Evolutionary conservation across 345 rosid genomes (phyloP).

Genomic region (Camelina hispida): DNA sequence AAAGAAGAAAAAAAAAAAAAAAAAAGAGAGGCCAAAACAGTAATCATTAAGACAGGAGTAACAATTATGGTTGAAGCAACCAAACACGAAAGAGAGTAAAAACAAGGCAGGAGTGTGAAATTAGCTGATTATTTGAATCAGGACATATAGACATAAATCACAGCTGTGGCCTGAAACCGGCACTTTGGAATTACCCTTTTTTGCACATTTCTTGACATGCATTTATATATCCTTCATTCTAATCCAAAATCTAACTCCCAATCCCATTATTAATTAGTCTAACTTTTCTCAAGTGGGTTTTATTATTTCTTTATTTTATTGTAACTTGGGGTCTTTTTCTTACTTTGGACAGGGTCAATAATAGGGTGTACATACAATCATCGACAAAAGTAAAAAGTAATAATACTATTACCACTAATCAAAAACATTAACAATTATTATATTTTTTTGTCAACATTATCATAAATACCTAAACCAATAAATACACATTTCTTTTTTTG

Average conservation of each 20-base stretch:
- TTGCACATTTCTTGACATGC: slow-evolving; percentile 28
- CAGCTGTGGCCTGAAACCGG: slow-evolving; percentile 41
- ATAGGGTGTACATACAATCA: not conserved
- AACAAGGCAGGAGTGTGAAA: slow-evolving; percentile 19
- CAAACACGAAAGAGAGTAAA: slow-evolving; percentile 22
- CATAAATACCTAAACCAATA: not conserved
- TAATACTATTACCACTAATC: not conserved
- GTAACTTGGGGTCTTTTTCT: slow-evolving; percentile 19
- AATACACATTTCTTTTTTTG: not conserved
- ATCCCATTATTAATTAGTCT: not conserved
- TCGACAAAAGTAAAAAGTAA: not conserved
- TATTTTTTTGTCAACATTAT: not conserved
- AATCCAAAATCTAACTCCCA: not conserved
- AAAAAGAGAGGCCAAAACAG: not conserved
- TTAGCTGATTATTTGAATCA: slow-evolving; percentile 39
- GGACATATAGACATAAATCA: slow-evolving; percentile 33
- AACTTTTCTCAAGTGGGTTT: not conserved
- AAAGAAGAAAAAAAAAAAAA: too few species aligned
- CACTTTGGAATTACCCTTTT: slow-evolving; percentile 29
- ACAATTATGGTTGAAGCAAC: slow-evolving; percentile 30
- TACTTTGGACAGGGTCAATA: slow-evolving; percentile 16
- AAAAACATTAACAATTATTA: not conserved
- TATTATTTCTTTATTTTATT: not conserved
- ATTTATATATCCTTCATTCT: slow-evolving; percentile 8
- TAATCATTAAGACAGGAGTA: slow-evolving; percentile 5